Evolutionary conservation across 768 basidiomycete genomes (phyloP).

Genomic region (Flagelloscypha sp.): DNA sequence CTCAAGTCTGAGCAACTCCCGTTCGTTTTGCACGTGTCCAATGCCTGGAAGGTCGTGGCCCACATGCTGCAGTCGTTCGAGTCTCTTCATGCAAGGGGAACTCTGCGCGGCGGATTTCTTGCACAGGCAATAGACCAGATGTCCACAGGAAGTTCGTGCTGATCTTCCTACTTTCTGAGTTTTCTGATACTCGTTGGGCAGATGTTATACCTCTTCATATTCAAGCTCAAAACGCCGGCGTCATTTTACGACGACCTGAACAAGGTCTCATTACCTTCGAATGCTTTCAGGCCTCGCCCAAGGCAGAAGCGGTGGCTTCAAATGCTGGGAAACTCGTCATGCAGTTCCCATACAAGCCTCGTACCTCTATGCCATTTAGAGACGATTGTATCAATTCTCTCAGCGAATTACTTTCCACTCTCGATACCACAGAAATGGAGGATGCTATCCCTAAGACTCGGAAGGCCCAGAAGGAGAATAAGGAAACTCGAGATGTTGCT

Average conservation of each 20-base stretch:
- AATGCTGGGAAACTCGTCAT: constrained; percentile 33
- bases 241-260: constrained; percentile 28
- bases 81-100: no score
- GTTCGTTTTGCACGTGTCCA: no score
- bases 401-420: not conserved
- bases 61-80: no score
- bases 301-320: constrained; percentile 25
- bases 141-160: no score
- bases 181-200: no score
- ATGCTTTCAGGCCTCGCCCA: constrained; percentile 37
- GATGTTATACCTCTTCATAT: constrained; percentile 31
- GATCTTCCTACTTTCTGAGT: no score
- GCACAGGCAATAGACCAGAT: no score
- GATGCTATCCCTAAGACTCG: not conserved
- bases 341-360: constrained; percentile 27
- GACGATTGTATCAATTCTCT: constrained; percentile 1
- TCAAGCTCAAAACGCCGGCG: constrained; percentile 38
- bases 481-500: constrained; percentile 30
- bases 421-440: not conserved
- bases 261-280: constrained; percentile 29
- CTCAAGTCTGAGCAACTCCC: no score
- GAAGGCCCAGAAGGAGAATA: constrained; percentile 8
- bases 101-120: no score
- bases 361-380: no score
- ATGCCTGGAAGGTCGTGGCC: no score